Percentiles rank a stretch among this genome's conserved stretches.
Conservation (phyloP, 495 filamentous ascomycete genomes). For the Penicillium desertorum region DNA sequence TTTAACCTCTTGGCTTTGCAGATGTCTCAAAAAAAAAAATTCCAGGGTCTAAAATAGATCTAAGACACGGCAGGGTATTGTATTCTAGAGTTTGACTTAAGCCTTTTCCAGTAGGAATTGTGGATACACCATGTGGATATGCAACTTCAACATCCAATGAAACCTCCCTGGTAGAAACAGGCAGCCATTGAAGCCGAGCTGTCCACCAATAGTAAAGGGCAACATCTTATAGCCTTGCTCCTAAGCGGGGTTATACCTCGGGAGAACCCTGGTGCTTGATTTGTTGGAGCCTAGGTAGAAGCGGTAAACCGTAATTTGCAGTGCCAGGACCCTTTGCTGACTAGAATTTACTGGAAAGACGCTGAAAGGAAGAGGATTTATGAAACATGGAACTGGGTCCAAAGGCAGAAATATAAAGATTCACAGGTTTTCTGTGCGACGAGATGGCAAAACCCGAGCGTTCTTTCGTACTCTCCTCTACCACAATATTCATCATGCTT, state of each 20-base stretch:
- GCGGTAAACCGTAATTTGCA: too few relatives aligned
- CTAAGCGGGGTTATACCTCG: too few relatives aligned
- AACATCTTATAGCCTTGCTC: neutral
- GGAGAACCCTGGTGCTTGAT: too few relatives aligned
- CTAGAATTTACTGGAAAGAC: too few relatives aligned
- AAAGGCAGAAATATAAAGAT: neutral
- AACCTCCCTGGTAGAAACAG: neutral
- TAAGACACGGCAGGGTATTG: neutral
- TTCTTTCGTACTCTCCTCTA: neutral
- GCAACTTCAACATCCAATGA: neutral
- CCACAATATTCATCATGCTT: neutral
- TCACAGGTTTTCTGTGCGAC: neutral
- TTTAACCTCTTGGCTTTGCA: too few relatives aligned
- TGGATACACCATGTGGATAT: neutral
- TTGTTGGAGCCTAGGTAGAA: too few relatives aligned
- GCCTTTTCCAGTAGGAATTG: neutral
- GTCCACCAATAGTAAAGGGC: neutral
- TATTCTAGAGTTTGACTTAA: neutral
- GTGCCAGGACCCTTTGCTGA: too few relatives aligned
- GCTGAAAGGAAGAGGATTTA: too few relatives aligned
- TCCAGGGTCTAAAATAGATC: constrained; percentile 1
- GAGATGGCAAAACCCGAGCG: neutral
- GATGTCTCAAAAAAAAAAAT: neutral
- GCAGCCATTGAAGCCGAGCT: neutral
- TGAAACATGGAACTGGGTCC: too few relatives aligned